Percentiles rank a stretch among this genome's conserved stretches.
Conservation (phyloP, 345 rosid genomes). For the Euclidium syriacum region DNA sequence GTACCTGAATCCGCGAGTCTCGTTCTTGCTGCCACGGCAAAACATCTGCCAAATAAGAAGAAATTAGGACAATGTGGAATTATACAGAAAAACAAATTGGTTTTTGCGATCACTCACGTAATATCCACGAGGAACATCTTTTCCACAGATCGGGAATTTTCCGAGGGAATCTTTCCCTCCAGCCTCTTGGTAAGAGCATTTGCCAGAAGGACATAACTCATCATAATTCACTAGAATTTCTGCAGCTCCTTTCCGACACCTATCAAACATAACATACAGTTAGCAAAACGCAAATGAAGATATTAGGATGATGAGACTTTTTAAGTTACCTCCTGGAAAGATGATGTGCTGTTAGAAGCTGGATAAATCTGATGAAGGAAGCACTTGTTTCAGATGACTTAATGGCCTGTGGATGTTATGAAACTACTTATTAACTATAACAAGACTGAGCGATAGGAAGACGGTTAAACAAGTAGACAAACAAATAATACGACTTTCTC, state of each 20-base stretch:
- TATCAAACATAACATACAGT: slow-evolving; percentile 27
- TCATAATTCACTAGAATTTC: slow-evolving; percentile 82
- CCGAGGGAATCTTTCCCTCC: slow-evolving; percentile 38
- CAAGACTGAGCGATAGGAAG: background rate
- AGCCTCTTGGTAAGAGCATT: slow-evolving; percentile 35
- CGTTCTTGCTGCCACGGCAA: slow-evolving; percentile 97
- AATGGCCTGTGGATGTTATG: slow-evolving; percentile 55
- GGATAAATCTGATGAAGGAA: slow-evolving; percentile 74
- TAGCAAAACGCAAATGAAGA: slow-evolving; percentile 4
- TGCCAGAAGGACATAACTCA: slow-evolving; percentile 60
- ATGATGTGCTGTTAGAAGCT: slow-evolving; percentile 88
- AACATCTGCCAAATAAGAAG: slow-evolving; percentile 63
- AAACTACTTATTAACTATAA: slow-evolving; percentile 1
- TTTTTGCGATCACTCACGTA: slow-evolving; percentile 51
- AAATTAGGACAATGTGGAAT: slow-evolving; percentile 7
- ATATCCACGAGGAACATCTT: slow-evolving; percentile 96
- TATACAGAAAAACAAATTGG: slow-evolving; percentile 4
- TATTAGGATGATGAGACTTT: slow-evolving; percentile 1
- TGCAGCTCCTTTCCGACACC: slow-evolving; percentile 97
- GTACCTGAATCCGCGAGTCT: slow-evolving; percentile 96
- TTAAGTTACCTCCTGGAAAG: slow-evolving; percentile 70
- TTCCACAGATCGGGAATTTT: slow-evolving; percentile 79
- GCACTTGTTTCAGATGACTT: slow-evolving; percentile 65
- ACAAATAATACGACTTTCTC: background rate
- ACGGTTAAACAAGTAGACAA: background rate